phyloP scores from a whole-genome alignment of 2,329 filamentous ascomycete genomes.

The Rhynchosporium graminicola region DNA sequence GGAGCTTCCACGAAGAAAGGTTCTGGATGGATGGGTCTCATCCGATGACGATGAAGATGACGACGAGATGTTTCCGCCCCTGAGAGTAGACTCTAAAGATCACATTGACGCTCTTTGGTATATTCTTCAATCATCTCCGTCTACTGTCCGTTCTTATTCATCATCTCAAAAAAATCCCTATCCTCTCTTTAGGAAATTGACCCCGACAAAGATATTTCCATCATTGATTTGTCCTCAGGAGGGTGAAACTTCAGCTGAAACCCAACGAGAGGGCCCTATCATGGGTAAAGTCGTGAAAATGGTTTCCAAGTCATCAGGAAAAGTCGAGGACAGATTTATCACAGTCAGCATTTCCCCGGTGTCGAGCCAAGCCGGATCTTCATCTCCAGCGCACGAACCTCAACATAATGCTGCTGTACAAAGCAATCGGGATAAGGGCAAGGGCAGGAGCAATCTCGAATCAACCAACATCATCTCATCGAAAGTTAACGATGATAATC shows the following conservation, averaged over 20 bases:
- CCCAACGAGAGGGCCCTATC: too few species aligned
- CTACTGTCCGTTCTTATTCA: too few species aligned
- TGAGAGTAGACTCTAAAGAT: not conserved
- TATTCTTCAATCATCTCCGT: not conserved
- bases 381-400: not conserved
- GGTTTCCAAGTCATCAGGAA: too few species aligned
- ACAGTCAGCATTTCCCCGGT: not conserved
- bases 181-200: too few species aligned
- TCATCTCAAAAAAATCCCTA: too few species aligned
- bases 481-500: slow-evolving; percentile 1
- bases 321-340: not conserved
- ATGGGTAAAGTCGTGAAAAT: too few species aligned
- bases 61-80: slow-evolving; percentile 7
- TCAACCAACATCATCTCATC: not conserved
- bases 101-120: not conserved
- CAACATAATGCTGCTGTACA: not conserved
- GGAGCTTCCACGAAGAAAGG: not conserved
- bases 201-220: too few species aligned
- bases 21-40: too few species aligned
- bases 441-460: not conserved
- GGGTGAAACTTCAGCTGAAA: too few species aligned
- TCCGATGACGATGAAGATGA: not conserved
- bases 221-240: too few species aligned
- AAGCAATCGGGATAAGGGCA: not conserved
- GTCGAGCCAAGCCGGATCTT: not conserved